Evolutionary conservation across 2,329 filamentous ascomycete species (phyloP).

Genomic region (Fusarium udum): DNA sequence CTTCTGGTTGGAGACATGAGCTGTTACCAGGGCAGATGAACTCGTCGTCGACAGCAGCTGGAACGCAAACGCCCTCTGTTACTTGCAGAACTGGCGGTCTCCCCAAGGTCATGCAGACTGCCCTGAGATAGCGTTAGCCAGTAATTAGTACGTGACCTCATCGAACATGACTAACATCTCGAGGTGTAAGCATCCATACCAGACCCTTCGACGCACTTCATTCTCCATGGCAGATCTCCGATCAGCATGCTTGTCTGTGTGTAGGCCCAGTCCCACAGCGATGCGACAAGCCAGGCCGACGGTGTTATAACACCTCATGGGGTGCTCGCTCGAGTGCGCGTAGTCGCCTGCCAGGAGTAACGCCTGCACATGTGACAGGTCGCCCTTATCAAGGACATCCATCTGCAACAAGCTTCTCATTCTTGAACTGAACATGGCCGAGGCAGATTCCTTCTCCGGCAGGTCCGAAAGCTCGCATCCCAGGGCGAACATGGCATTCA

Average conservation of each 20-base stretch:
- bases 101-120: conserved; percentile 1
- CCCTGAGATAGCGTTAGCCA: not conserved
- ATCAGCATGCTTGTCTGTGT: not conserved
- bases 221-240: not conserved
- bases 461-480: not conserved
- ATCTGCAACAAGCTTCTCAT: not conserved
- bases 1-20: not conserved
- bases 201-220: not conserved
- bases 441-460: not conserved
- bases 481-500: not conserved
- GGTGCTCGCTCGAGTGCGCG: not conserved
- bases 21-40: not conserved
- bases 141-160: not conserved
- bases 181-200: conserved; percentile 2
- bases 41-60: not conserved
- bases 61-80: not conserved
- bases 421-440: not conserved
- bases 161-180: not conserved
- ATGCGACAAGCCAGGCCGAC: not conserved
- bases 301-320: not conserved
- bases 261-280: not conserved
- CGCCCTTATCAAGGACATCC: not conserved
- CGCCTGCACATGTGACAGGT: not conserved
- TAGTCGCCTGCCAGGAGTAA: not conserved
- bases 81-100: not conserved